Percentiles rank a stretch among this genome's conserved stretches.
Conservation (phyloP, 1,284 basidiomycete genomes). For the Ceratobasidium sp. region DNA sequence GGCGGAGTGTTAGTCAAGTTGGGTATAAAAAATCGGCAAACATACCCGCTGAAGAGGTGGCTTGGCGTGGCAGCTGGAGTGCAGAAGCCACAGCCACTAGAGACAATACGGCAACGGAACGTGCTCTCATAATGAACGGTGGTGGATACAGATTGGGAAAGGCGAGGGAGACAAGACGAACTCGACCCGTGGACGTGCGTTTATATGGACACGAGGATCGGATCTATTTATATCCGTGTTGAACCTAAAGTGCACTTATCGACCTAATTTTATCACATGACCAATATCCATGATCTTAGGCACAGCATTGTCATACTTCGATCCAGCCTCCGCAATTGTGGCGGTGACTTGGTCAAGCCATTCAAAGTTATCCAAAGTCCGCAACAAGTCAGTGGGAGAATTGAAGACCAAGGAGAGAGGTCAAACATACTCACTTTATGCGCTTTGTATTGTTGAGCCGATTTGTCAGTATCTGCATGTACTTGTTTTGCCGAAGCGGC, state of each 20-base stretch:
- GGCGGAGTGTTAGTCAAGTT: background rate
- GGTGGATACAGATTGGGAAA: background rate
- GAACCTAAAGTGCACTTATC: background rate
- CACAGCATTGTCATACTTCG: background rate
- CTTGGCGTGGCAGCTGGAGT: slow-evolving; percentile 20
- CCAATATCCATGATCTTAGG: background rate
- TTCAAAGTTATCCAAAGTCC: too few relatives aligned
- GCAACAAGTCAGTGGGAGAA: background rate
- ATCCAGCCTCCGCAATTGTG: too few relatives aligned
- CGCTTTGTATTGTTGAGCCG: too few relatives aligned
- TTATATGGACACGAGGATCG: slow-evolving; percentile 2
- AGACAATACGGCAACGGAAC: slow-evolving; percentile 2
- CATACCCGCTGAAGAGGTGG: background rate
- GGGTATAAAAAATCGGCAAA: background rate
- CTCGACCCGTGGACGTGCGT: background rate
- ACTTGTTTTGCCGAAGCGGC: too few relatives aligned
- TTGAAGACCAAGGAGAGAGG: background rate
- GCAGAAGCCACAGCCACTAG: background rate
- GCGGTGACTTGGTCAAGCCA: too few relatives aligned
- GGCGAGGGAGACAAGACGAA: background rate
- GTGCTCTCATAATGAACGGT: slow-evolving; percentile 25
- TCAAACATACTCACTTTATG: background rate
- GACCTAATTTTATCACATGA: slow-evolving; percentile 31
- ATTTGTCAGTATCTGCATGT: too few relatives aligned
- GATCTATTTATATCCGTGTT: slow-evolving; percentile 28